Base-by-base conservation (phyloP, 352 stramenopile species). In the Nothophytophthora sp. region DNA sequence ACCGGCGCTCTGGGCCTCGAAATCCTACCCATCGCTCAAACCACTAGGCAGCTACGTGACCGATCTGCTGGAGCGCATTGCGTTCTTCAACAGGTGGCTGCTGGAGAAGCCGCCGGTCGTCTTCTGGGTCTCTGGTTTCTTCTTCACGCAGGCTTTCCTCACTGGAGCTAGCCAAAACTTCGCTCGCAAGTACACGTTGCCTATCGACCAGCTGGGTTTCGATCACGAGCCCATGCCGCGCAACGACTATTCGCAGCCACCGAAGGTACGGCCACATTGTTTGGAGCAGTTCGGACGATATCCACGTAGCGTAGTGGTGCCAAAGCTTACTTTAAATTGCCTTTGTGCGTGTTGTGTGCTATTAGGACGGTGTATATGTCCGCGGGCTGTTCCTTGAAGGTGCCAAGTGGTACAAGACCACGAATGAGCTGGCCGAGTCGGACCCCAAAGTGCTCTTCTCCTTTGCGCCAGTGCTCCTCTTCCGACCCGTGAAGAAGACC, bases 101-200 rank as follows among this genome's bases (percentile, higher is more conserved):
- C 61, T 96, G 23, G 73, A 92, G 43, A 90, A 87, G 16, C 75
- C 90, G 11, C 93, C 92, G 5, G 65, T 77, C 8, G 81, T 97
- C 7, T 98, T 95, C 64, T 98, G 94, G 95, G 83, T 98, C 47
- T 96, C 81, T 16, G 92, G 94, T 1, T 98, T 98, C 63, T 98
- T 98, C 70, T 98, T 98, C 72, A 96, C 95, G 3, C 89, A 98
- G 70, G 92, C 94, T 12, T 98, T 98, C 65, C 68, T 98, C 36
- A 98, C 95, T 0, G 94, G 95, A 24, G 92, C 88, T 32, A 92
- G 94, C 50, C 95, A 98, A 60, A 98, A 98, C 57, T 98, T 80
- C 49, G 95, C 95, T 8, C 75, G 95, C 2, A 92, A 93, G 54
- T 94, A 98, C 60, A 91, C 83, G 52, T 70, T 97, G 32, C 90